Conservation (phyloP, 2,329 filamentous ascomycete genomes). For the Pyricularia sp. region DNA sequence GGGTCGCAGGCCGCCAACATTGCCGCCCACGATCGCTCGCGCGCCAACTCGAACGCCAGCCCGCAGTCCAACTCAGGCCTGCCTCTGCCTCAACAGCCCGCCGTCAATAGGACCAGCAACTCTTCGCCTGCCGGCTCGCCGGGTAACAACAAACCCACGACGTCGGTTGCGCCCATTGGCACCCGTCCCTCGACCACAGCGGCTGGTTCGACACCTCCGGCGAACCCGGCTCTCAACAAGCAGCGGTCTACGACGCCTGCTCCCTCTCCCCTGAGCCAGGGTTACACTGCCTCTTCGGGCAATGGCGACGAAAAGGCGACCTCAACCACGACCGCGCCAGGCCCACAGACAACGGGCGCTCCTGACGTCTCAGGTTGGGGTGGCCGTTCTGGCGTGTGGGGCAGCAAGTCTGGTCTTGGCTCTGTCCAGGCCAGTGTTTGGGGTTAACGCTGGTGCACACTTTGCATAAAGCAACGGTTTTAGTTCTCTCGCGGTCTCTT, state of each 20-base stretch:
- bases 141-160: constrained; percentile 47
- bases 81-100: constrained; percentile 48
- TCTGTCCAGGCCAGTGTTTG: constrained; percentile 81
- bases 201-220: constrained; percentile 32
- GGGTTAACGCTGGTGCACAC: constrained; percentile 47
- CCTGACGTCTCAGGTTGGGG: constrained; percentile 55
- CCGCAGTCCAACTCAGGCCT: constrained; percentile 58
- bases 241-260: constrained; percentile 75
- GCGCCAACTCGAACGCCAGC: constrained; percentile 77
- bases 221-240: constrained; percentile 50
- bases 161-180: constrained; percentile 82
- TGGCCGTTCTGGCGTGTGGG: constrained; percentile 70
- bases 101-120: constrained; percentile 63
- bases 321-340: constrained; percentile 23
- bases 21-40: constrained; percentile 47
- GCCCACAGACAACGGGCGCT: constrained; percentile 33
- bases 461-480: neutral
- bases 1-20: constrained; percentile 33
- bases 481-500: neutral
- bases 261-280: constrained; percentile 76
- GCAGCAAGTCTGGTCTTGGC: constrained; percentile 69
- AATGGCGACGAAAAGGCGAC: constrained; percentile 36
- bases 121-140: constrained; percentile 81
- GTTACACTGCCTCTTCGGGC: constrained; percentile 46
- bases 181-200: constrained; percentile 65